Evolutionary conservation across 2,329 filamentous ascomycete genomes (phyloP), one percentile per base, ranked within the genome.

Genomic region (Alternaria hordeiaustralica): DNA sequence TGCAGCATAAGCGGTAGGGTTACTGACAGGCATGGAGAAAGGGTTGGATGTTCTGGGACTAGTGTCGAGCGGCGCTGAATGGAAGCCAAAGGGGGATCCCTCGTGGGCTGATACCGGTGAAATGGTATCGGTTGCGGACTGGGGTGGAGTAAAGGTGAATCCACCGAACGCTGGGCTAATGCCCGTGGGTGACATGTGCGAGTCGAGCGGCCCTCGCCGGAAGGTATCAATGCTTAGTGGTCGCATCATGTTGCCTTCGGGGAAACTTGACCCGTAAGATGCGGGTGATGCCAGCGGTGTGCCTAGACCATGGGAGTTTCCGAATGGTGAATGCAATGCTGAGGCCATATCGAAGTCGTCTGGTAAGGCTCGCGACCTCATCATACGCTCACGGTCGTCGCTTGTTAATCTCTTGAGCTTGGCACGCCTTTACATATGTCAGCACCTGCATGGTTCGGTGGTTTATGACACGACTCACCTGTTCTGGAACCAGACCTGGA

Each of bases 401-500:
- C 83, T 86, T 55, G 86, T 88, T 33, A 89, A 80, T 63, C 87
- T 83, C 80, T 89, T 89, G 65, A 89, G 79, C 77, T 89, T 89
- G 18, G 87, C 87, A 73, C 87, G 80, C 78, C 87, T 89, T 47
- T 30, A 5, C 10, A 23, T 4, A 23, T 45, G 60, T 78, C 61
- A 76, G 72, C 57, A 58, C 50, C 6, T 20, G 23, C 21, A 18
- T 18, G 9, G 36, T 23, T 58, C 13, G 28, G 44, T n/a, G 2
- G 21, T 23, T 45, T 26, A 11, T 44, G 21, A n/a, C 25, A 28
- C 41, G 58, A 75, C 86, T 72, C 87, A 97, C 94, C 94, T 89
- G 81, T 98, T 98, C 81, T 98, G 94, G 81, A 98, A 98, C 95
- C 94, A 98, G 54, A 98, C 94, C 80, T 98, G 94, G 23, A 98